Evolutionary conservation across 83 land plant genomes (phyloP), one percentile per base, ranked within the genome.

Genomic region (Diphasiastrum complanatum): DNA sequence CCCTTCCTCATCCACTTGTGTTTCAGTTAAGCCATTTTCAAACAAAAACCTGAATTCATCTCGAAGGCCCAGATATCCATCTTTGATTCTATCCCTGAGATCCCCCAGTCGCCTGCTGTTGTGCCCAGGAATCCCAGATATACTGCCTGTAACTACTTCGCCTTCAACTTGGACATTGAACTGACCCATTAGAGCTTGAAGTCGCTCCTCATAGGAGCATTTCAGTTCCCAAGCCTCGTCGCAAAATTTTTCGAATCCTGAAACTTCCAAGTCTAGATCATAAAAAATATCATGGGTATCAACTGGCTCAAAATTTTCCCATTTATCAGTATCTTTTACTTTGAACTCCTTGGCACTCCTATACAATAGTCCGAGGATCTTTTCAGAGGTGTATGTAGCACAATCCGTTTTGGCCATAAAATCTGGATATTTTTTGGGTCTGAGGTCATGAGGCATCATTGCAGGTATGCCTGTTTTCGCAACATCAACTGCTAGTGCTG

Each of bases 381-480:
- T 87, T 0, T 65, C 55, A 5, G 97, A 91, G 33, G 36, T 76
- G 65, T 91, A 91, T 2, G 82, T 58, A 46, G 54, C 68, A n/a
- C 18, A 53, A 5, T 78, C 83, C 23, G 68, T 75, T 58, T 91
- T 91, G 3, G 77, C 86, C 97, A 91, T 84, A 65, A 84, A 91
- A 60, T 91, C 97, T 11, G 97, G 97, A 46, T 84, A 91, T 18
- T 63, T 5, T 34, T 78, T 84, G n/a, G 86, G 83, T 60, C 64
- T 87, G 23, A 91, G 71, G 40, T 61, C 23, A 3, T 33, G 28
- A 0, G 92, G 97, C 92, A 86, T 77, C 6, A 60, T 69, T 27
- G 83, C 93, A 19, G 75, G n/a, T 51, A 66, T 80, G 11, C 97
- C 97, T 4, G 97, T 91, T 51, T 91, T 91, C 2, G 97, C 89